These are phyloP conservation scores for Auriculariales sp. DNA, from an alignment of 768 basidiomycete species.

Conservation along the genomic window DNA sequence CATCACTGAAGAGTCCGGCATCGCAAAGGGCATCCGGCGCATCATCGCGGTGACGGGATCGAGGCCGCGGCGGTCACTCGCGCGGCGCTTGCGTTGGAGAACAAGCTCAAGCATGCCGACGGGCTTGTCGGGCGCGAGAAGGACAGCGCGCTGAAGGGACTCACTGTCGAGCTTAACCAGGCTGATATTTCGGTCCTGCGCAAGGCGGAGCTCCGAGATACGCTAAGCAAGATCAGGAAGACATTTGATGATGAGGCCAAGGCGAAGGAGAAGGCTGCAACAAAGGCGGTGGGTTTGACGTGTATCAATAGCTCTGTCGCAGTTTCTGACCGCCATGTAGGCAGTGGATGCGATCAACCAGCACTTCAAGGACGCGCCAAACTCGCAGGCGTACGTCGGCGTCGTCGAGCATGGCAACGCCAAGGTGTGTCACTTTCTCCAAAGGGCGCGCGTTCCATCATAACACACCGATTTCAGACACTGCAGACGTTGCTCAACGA, in stretches of 20 bases:
- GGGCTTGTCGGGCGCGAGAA: constrained; percentile 56
- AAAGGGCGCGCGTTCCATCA: not conserved
- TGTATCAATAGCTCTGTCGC: not conserved
- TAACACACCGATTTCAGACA: constrained; percentile 28
- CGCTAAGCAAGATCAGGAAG: constrained; percentile 56
- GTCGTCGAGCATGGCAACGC: constrained; percentile 67
- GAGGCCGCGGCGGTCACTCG: constrained; percentile 77
- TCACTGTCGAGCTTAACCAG: constrained; percentile 69
- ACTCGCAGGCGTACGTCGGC: constrained; percentile 55
- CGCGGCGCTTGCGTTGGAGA: constrained; percentile 47
- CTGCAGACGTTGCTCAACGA: constrained; percentile 61
- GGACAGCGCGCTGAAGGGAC: constrained; percentile 74
- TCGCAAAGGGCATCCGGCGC: constrained; percentile 94
- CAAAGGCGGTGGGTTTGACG: constrained; percentile 48
- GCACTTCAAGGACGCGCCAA: constrained; percentile 67
- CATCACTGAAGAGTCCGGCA: constrained; percentile 89
- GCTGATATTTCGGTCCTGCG: constrained; percentile 76
- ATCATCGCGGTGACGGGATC: constrained; percentile 86
- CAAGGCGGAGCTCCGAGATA: constrained; percentile 70
- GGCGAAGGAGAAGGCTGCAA: constrained; percentile 60
- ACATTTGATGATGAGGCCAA: constrained; percentile 75
- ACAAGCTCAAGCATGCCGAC: not conserved
- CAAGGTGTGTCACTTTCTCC: constrained; percentile 40
- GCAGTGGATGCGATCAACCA: constrained; percentile 52
- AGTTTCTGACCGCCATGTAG: constrained; percentile 20